A percentile compares a stretch with the other conserved stretches of the same genome.
phyloP scores from a whole-genome alignment of 352 stramenopile genomes.

The Phytophthora sojae region DNA sequence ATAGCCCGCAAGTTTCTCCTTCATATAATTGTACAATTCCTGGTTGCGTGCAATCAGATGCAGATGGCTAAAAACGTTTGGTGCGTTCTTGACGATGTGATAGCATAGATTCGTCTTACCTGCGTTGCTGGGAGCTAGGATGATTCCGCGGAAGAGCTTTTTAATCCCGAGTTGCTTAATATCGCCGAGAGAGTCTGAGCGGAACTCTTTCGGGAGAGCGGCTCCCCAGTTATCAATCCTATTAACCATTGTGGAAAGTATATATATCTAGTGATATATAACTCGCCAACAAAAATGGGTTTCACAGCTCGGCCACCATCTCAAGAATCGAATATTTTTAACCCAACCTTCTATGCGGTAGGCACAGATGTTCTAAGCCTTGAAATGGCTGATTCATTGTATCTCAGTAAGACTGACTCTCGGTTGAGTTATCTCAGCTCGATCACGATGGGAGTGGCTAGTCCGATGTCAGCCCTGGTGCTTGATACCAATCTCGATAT shows the following conservation, averaged over 20 bases:
- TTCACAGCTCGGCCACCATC: no score
- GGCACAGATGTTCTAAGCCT: not conserved
- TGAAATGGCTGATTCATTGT: not conserved
- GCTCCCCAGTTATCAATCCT: not conserved
- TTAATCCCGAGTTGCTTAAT: no score
- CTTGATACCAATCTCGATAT: not conserved
- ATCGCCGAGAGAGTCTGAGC: no score
- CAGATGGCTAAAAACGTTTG: no score
- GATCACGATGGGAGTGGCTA: not conserved
- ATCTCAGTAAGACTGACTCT: slow-evolving; percentile 3
- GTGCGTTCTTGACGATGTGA: no score
- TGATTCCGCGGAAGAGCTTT: no score
- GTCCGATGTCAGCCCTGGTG: not conserved
- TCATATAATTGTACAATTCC: no score
- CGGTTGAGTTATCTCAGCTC: not conserved
- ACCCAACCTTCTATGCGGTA: not conserved
- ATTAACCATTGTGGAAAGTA: not conserved
- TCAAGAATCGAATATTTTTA: no score
- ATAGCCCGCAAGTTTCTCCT: no score
- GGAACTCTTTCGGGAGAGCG: not conserved
- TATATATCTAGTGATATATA: not conserved
- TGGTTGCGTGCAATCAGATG: no score
- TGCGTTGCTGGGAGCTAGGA: no score
- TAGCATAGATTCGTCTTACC: no score
- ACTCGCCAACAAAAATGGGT: not conserved